Base-by-base conservation (phyloP, 306 rosid genomes). In the Lathyrus aphaca region DNA sequence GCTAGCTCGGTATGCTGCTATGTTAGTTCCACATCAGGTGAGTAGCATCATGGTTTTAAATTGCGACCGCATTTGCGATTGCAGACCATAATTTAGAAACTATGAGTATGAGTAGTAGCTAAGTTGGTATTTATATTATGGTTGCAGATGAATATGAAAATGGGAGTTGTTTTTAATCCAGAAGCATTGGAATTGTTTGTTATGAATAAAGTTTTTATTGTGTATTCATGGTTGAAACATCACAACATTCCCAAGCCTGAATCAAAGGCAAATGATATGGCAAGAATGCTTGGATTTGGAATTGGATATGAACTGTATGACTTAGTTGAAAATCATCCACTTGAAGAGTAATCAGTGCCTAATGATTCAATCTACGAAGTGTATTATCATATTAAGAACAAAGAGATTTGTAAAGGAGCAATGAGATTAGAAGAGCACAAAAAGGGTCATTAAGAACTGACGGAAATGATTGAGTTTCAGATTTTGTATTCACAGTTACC, bases 11-110 rank as follows among this genome's bases (percentile, higher is more conserved):
- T 93, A 90, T 32, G 88, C 96, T 45, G 97, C 98, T 23, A 90
- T 93, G 96, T 79, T 93, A 84, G 90, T 93, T 69, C 97, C 97
- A 60, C 98, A 93, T 79, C 98, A 93, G 98, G 98, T 92, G 27
- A 30, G 40, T 17, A 4, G 13, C n/a, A 15, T 6, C 5, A 6
- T 11, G 6, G 32, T 56, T 56, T 23, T 56, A 27, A 56, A 56
- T 56, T 56, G 19, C 18, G 49, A 15, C 49, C 8, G 7, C 17
- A 14, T 12, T 43, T 13, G 17, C 2, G 16, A 43, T 46, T n/a
- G 51, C 51, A 3, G 51, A 46, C 51, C 4, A 6, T 3, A 46
- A 46, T 46, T 46, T 13, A 48, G 21, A 48, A 15, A 23, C 23
- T 48, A 6, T 10, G 4, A 39, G 43, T 8, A 9, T 9, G 37